phyloP scores from a whole-genome alignment of 768 basidiomycete genomes.

The Termitomyces sp. region DNA sequence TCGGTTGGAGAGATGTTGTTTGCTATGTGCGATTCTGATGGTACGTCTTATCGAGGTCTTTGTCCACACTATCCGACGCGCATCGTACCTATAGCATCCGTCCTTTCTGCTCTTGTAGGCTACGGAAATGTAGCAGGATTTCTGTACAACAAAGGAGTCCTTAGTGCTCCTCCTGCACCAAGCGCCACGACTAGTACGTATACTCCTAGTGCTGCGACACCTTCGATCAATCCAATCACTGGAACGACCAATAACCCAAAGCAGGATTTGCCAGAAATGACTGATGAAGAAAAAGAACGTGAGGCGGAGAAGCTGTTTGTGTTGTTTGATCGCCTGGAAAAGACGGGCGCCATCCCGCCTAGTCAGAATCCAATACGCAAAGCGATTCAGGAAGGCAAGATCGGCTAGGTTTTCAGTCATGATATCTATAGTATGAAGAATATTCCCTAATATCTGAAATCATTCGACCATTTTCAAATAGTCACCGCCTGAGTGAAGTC shows the following conservation, averaged over 20 bases:
- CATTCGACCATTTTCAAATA: not conserved
- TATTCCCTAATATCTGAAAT: not conserved
- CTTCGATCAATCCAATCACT: conserved; percentile 80
- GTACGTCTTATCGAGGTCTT: conserved; percentile 21
- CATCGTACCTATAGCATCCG: conserved; percentile 41
- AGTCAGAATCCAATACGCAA: conserved; percentile 71
- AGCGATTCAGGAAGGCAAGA: conserved; percentile 43
- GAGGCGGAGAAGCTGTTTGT: conserved; percentile 93
- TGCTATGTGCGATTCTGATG: conserved; percentile 76
- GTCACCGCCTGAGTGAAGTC: too few species aligned
- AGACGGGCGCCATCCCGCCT: conserved; percentile 62
- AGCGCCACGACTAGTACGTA: conserved; percentile 23
- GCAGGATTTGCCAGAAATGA: conserved; percentile 58
- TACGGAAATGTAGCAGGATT: conserved; percentile 97
- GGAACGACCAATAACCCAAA: conserved; percentile 55
- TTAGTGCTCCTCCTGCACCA: conserved; percentile 49
- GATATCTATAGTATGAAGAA: not conserved
- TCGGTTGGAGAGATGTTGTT: conserved; percentile 86
- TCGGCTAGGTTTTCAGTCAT: not conserved
- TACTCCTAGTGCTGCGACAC: conserved; percentile 29
- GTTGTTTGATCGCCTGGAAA: conserved; percentile 86
- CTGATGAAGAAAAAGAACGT: conserved; percentile 90
- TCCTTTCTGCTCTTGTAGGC: conserved; percentile 75
- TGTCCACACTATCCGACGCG: not conserved
- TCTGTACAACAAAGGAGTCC: conserved; percentile 87